Evolutionary conservation across 306 rosid genomes (phyloP).

Genomic region (Lathyrus oleraceus): DNA sequence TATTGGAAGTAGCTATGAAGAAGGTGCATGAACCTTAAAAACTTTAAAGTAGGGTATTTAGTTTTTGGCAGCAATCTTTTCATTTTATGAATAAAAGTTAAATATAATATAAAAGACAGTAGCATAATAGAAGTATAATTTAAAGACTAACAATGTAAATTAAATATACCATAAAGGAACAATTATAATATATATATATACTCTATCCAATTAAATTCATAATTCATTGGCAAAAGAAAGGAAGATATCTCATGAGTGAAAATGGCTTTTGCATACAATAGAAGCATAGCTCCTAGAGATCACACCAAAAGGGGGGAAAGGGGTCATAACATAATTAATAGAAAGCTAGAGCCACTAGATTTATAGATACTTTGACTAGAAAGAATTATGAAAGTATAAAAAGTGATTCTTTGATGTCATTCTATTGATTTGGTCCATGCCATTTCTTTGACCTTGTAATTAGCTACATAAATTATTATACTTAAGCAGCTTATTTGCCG

Average conservation of each 20-base stretch:
- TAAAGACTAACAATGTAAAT: too few species aligned
- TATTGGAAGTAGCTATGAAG: too few species aligned
- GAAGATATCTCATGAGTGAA: constrained; percentile 16
- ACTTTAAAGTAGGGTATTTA: too few species aligned
- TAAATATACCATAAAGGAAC: too few species aligned
- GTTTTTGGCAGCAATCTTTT: too few species aligned
- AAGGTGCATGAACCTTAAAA: too few species aligned
- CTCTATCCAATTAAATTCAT: not conserved
- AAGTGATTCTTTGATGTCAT: constrained; percentile 36
- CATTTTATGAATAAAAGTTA: too few species aligned
- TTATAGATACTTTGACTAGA: constrained; percentile 47
- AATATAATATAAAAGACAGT: too few species aligned
- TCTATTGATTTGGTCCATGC: constrained; percentile 56
- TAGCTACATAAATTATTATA: constrained; percentile 29
- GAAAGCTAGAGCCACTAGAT: constrained; percentile 18
- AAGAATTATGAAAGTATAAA: constrained; percentile 31
- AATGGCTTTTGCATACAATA: constrained; percentile 40
- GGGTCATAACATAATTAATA: not conserved
- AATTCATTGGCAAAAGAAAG: constrained; percentile 12
- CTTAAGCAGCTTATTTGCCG: constrained; percentile 68
- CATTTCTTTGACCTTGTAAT: constrained; percentile 49
- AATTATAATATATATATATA: too few species aligned
- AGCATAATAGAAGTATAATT: too few species aligned
- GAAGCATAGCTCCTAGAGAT: constrained; percentile 28
- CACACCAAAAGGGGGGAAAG: not conserved